Conservation (phyloP, 208 protist species). For the Trypanosoma platydactyli region DNA sequence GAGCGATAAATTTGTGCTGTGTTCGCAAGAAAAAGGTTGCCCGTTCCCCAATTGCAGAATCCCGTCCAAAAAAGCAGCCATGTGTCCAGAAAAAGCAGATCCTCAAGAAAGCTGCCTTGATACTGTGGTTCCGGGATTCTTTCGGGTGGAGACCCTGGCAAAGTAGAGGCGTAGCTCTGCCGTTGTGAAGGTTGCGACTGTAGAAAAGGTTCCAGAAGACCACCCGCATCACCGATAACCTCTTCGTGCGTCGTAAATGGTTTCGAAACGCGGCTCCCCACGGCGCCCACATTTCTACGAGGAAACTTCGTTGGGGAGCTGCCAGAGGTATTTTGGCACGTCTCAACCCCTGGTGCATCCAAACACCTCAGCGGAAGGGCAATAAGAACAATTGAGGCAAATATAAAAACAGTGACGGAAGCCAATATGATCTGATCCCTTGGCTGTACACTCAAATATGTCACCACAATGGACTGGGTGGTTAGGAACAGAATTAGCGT, state of each 20-base stretch:
- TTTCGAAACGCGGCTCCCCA: neutral
- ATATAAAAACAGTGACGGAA: conserved; percentile 40
- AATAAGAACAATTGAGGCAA: conserved; percentile 52
- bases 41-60: conserved; percentile 68
- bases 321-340: neutral
- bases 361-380: conserved; percentile 29
- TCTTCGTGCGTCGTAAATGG: conserved; percentile 30
- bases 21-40: conserved; percentile 65
- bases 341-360: neutral
- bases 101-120: conserved; percentile 12
- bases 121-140: conserved; percentile 19
- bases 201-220: neutral
- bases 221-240: conserved; percentile 38
- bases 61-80: conserved; percentile 55
- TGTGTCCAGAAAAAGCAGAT: conserved; percentile 56
- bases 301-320: neutral
- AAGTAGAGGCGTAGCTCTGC: conserved; percentile 13
- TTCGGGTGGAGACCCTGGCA: conserved; percentile 21
- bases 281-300: neutral
- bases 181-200: conserved; percentile 23
- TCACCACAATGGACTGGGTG: conserved; percentile 47
- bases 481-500: conserved; percentile 45
- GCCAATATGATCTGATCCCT: conserved; percentile 31
- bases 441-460: conserved; percentile 37
- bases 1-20: conserved; percentile 74